Evolutionary conservation across 768 basidiomycete genomes (phyloP).

Genomic region (Boletus patriciae): DNA sequence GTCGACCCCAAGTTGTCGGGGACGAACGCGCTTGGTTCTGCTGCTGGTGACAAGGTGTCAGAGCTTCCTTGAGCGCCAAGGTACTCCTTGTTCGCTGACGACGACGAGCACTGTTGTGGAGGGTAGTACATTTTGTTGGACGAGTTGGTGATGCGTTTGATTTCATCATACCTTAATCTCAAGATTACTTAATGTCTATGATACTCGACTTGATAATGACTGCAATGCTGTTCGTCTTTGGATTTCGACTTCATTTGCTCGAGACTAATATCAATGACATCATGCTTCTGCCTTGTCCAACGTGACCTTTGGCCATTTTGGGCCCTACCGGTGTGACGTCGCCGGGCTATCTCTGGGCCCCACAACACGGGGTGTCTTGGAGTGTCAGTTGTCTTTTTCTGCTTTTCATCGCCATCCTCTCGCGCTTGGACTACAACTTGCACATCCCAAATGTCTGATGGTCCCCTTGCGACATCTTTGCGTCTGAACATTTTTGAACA

Average conservation of each 20-base stretch:
- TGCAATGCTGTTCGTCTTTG: not conserved
- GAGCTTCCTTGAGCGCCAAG: too few species aligned
- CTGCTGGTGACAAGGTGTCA: not conserved
- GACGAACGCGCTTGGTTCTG: not conserved
- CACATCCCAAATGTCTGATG: too few species aligned
- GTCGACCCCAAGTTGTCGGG: too few species aligned
- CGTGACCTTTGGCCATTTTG: too few species aligned
- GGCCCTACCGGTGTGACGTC: too few species aligned
- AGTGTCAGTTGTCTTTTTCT: too few species aligned
- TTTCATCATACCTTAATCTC: not conserved
- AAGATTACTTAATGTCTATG: not conserved
- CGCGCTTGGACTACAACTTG: too few species aligned
- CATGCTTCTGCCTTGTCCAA: not conserved
- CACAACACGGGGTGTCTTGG: too few species aligned
- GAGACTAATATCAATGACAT: not conserved
- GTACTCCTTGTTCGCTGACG: not conserved
- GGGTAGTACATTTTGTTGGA: not conserved
- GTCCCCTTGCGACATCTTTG: too few species aligned
- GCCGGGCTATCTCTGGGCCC: too few species aligned
- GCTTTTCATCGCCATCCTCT: too few species aligned
- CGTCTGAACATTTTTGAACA: too few species aligned
- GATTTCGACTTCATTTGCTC: not conserved
- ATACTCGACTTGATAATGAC: conserved; percentile 3
- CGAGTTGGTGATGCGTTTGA: not conserved
- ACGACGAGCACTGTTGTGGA: not conserved